phyloP scores from a whole-genome alignment of 2,329 filamentous ascomycete genomes.

The Trichoderma lentiforme region DNA sequence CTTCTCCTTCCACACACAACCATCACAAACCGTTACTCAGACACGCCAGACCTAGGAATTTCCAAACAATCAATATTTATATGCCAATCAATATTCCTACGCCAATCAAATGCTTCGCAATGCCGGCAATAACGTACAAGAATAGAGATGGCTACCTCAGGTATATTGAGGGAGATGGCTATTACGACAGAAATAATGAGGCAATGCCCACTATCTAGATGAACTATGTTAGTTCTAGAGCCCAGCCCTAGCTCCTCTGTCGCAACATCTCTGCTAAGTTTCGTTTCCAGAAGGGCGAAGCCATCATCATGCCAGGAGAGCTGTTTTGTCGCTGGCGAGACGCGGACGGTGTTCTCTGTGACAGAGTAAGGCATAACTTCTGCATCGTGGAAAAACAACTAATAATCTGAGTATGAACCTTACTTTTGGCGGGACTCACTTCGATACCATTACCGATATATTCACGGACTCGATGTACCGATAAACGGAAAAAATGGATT shows the following conservation, averaged over 20 bases:
- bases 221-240: not conserved
- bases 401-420: not conserved
- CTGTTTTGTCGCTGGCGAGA: not conserved
- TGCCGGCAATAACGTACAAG: not conserved
- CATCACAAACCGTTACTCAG: not conserved
- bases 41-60: not conserved
- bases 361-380: not conserved
- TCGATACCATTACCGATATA: not conserved
- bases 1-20: not conserved
- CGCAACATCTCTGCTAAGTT: not conserved
- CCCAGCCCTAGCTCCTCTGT: accelerated
- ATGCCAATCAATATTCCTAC: not conserved
- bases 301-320: not conserved
- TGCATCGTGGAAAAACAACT: not conserved
- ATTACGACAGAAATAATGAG: not conserved
- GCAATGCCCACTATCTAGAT: not conserved
- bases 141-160: not conserved
- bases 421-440: not conserved
- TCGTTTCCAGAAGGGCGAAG: not conserved
- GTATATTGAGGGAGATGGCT: not conserved
- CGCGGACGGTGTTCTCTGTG: not conserved
- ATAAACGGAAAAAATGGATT: not conserved
- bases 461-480: not conserved
- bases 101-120: not conserved
- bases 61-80: not conserved